These are phyloP conservation scores for Desmodesmus armatus DNA, from an alignment of 139 green algal species.

Conservation along the genomic window DNA sequence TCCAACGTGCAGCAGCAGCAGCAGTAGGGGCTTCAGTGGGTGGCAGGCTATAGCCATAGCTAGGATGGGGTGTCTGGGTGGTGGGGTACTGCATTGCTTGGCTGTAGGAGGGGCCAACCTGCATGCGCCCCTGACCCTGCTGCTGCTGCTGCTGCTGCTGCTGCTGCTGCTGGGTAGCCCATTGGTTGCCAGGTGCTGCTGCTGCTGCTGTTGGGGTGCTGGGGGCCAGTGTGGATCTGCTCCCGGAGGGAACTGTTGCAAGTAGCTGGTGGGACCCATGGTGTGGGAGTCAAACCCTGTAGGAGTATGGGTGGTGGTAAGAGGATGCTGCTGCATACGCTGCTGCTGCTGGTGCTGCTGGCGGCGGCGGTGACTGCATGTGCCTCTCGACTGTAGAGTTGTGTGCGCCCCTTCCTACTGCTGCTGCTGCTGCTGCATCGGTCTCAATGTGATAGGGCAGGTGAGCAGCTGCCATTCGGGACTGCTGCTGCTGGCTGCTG, in stretches of 20 bases:
- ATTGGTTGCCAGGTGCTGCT: no score
- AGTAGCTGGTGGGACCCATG: no score
- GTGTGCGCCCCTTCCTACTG: background rate
- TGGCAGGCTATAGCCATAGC: background rate
- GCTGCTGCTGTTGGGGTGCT: background rate
- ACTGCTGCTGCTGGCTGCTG: constrained; percentile 11
- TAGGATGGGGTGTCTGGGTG: background rate
- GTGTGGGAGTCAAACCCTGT: no score
- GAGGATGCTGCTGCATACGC: no score
- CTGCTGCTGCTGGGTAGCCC: constrained; percentile 11
- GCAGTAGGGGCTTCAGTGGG: background rate
- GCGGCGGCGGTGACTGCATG: background rate
- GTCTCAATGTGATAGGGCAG: no score
- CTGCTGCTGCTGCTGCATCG: constrained; percentile 1
- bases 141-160: background rate
- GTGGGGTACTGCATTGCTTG: background rate
- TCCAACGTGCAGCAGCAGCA: background rate
- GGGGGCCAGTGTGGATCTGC: no score
- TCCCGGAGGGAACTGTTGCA: no score
- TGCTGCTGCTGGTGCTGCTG: background rate
- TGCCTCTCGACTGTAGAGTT: background rate
- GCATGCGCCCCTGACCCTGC: background rate
- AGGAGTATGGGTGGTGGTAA: no score
- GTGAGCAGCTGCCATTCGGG: no score
- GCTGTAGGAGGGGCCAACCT: background rate